Conservation (phyloP, 192 early-diverging fungal genomes). For the Lobosporangium transversale region DNA sequence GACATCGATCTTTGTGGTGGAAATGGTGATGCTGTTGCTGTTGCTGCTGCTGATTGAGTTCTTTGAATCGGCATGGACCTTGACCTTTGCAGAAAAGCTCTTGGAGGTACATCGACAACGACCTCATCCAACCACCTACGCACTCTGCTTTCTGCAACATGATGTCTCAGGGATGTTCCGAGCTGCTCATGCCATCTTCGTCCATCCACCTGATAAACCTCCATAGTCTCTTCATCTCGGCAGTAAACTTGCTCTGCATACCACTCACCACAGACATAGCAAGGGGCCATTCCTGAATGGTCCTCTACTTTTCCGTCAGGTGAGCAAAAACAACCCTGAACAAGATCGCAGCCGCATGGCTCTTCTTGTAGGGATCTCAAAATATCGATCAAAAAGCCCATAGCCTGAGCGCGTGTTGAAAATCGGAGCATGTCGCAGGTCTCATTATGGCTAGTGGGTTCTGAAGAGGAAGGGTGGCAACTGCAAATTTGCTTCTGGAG, state of each 20-base stretch:
- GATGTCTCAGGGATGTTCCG: slow-evolving; percentile 29
- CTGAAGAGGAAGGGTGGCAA: not conserved
- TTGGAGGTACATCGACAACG: slow-evolving; percentile 3
- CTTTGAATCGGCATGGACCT: not conserved
- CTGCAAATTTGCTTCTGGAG: slow-evolving; percentile 20
- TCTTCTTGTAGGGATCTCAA: slow-evolving; percentile 28
- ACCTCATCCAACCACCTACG: slow-evolving; percentile 37
- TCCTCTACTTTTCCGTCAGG: slow-evolving; percentile 34
- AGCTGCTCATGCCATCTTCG: slow-evolving; percentile 36
- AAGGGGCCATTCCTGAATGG: slow-evolving; percentile 31
- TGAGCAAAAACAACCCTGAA: slow-evolving; percentile 33
- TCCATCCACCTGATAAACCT: slow-evolving; percentile 16
- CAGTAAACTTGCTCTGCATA: slow-evolving; percentile 34
- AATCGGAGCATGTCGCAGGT: slow-evolving; percentile 20
- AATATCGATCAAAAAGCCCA: slow-evolving; percentile 43
- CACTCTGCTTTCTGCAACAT: slow-evolving; percentile 26
- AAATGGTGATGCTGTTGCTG: not conserved
- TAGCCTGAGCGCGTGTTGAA: slow-evolving; percentile 46
- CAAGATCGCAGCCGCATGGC: slow-evolving; percentile 39
- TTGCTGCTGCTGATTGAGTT: slow-evolving; percentile 5
- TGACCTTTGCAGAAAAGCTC: not conserved
- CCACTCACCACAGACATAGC: slow-evolving; percentile 53
- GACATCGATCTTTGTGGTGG: not conserved
- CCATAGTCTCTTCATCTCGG: slow-evolving; percentile 10
- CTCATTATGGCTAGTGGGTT: not conserved